Percentiles rank a stretch among this genome's conserved stretches.
phyloP scores from a whole-genome alignment of 2,329 filamentous ascomycete genomes.

The Exophiala dermatitidis region DNA sequence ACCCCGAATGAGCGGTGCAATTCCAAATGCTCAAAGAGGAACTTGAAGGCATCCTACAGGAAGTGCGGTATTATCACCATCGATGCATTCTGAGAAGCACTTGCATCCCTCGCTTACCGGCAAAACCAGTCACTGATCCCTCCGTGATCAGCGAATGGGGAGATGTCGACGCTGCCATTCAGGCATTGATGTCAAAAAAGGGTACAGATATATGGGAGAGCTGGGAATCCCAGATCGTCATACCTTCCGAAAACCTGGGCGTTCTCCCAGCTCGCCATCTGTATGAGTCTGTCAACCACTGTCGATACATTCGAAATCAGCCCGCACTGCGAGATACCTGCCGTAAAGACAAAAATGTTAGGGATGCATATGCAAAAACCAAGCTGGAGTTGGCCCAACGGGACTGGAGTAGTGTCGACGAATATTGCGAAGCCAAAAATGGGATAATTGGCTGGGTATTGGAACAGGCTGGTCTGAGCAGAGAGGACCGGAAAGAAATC shows the following conservation, averaged over 20 bases:
- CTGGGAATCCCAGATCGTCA: conserved; percentile 33
- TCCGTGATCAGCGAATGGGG: conserved; percentile 30
- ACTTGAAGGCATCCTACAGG: conserved; percentile 13
- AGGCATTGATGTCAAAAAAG: conserved; percentile 30
- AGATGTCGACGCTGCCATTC: conserved; percentile 28
- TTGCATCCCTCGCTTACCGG: conserved; percentile 32
- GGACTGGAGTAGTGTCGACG: conserved; percentile 19
- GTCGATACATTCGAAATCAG: conserved; percentile 34
- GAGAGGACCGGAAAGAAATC: conserved; percentile 14
- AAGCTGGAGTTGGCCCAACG: conserved; percentile 14
- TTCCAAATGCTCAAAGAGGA: conserved; percentile 18
- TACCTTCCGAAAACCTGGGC: conserved; percentile 30
- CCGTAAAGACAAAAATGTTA: conserved; percentile 28
- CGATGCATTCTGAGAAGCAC: conserved; percentile 35
- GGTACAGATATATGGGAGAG: conserved; percentile 35
- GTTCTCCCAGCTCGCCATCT: conserved; percentile 31
- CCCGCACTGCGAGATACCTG: conserved; percentile 34
- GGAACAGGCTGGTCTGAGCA: conserved; percentile 15
- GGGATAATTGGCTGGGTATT: conserved; percentile 18
- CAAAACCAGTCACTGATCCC: conserved; percentile 36
- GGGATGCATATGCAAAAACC: conserved; percentile 25
- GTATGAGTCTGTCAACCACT: conserved; percentile 34
- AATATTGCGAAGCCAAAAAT: conserved; percentile 24
- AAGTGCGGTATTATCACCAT: conserved; percentile 25
- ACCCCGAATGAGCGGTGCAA: conserved; percentile 15